Evolutionary conservation across 129 eudicot species (phyloP), one percentile per base, ranked within the genome.

Genomic region (Pittosporum tobira): DNA sequence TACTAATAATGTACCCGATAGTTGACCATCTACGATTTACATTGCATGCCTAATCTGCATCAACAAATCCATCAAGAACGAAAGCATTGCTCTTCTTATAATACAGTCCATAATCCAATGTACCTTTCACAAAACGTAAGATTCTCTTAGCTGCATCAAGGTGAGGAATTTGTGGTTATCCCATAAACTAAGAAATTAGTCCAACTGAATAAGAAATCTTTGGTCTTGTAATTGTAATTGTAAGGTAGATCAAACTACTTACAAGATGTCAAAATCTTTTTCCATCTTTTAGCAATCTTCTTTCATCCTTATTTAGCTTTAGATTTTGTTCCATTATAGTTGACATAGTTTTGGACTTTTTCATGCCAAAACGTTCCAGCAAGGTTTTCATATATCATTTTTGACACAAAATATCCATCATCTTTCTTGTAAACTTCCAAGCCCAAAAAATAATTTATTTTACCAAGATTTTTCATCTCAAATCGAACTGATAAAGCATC

Each of bases 301-400:
- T 29, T 21, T 50, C 16, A 21, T 50, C 56, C 14, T 14, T 23
- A 16, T 50, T 50, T 15, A 50, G 5, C 56, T 0, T 50, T 13
- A 50, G 29, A 50, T 50, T 50, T 50, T 16, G 30, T 3, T 50
- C 56, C 49, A 45, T 45, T 0, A 22, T 21, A 45, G 49, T 45
- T 15, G 49, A 21, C 20, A 45, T 45, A 15, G n/a, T 18, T 18
- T 45, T 45, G 0, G 49, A 15, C 20, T 45, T 22, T 22, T 22
- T n/a, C 49, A 45, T 50, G 11, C 56, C 56, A 50, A 50, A 50
- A 50, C 29, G n/a, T 29, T 50, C 56, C 29, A 50, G 1, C 2
- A 50, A 9, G 15, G 11, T 50, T 23, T 10, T 50, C 4, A 29
- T 2, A 50, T 21, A 50, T 22, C 49, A 15, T 46, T 18, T 45